Conservation (phyloP, 2,329 filamentous ascomycete genomes). For the Fusarium dlaminii region DNA sequence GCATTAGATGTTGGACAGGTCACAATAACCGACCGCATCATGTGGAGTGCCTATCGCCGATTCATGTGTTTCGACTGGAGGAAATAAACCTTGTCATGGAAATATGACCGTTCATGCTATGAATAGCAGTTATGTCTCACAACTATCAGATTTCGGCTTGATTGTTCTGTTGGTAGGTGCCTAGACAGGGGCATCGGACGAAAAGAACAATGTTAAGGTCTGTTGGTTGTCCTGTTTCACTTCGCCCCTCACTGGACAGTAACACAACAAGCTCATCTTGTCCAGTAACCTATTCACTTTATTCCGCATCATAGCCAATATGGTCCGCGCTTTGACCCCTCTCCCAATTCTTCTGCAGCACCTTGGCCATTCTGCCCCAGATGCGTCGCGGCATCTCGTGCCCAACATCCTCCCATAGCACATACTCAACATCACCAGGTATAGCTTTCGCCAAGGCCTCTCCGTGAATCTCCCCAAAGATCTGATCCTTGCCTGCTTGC, state of each 20-base stretch:
- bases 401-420: conserved; percentile 36
- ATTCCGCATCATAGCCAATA: background rate
- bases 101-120: background rate
- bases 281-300: background rate
- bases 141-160: background rate
- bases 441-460: conserved; percentile 40
- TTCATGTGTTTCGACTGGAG: background rate
- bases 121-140: background rate
- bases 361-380: conserved; percentile 5
- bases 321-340: background rate
- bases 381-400: conserved; percentile 32
- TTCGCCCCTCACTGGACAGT: background rate
- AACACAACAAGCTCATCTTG: background rate
- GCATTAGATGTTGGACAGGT: background rate
- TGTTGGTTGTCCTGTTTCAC: background rate
- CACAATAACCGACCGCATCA: background rate
- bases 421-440: conserved; percentile 27
- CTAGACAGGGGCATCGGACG: background rate
- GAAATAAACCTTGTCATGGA: background rate
- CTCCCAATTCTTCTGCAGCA: conserved; percentile 13
- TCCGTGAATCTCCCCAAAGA: conserved; percentile 41
- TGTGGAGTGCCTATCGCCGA: background rate
- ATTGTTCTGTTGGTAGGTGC: background rate
- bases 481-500: conserved; percentile 43
- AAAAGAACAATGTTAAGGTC: background rate